A percentile compares a stretch with the other conserved stretches of the same genome.
These are phyloP conservation scores for Leucocoprinus leucothites DNA, from an alignment of 768 basidiomycete genomes.

Conservation along the genomic window DNA sequence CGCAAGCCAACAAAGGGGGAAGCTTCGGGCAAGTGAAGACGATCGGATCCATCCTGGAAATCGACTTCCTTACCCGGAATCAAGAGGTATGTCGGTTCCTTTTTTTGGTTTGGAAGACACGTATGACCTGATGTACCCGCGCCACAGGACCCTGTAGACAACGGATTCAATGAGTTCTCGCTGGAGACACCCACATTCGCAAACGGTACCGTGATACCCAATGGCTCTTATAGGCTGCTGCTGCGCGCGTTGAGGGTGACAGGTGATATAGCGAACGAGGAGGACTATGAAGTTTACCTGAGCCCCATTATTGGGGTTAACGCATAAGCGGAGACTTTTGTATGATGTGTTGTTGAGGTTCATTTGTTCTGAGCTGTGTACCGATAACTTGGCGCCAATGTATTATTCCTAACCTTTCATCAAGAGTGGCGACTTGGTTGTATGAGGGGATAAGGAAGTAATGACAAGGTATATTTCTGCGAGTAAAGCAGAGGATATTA, in stretches of 20 bases:
- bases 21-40: slow-evolving; percentile 38
- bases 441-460: too few species aligned
- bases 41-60: slow-evolving; percentile 45
- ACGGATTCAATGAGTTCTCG: slow-evolving; percentile 27
- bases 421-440: too few species aligned
- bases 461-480: too few species aligned
- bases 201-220: slow-evolving; percentile 41
- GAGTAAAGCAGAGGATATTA: too few species aligned
- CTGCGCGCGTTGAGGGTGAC: slow-evolving; percentile 40
- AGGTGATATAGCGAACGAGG: slow-evolving; percentile 36
- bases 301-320: slow-evolving; percentile 51
- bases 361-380: slow-evolving; percentile 8
- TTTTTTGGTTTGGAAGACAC: neutral
- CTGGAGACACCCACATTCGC: slow-evolving; percentile 34
- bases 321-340: slow-evolving; percentile 39
- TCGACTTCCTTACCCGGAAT: slow-evolving; percentile 46
- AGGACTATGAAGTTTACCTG: slow-evolving; percentile 45
- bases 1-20: slow-evolving; percentile 28
- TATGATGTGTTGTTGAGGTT: neutral
- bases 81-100: slow-evolving; percentile 30
- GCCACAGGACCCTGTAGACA: slow-evolving; percentile 21
- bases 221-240: slow-evolving; percentile 38
- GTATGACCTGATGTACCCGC: neutral
- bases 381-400: too few species aligned
- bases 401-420: too few species aligned